Conservation (phyloP, 2,329 filamentous ascomycete genomes). For the Monilinia vaccinii-corymbosi region DNA sequence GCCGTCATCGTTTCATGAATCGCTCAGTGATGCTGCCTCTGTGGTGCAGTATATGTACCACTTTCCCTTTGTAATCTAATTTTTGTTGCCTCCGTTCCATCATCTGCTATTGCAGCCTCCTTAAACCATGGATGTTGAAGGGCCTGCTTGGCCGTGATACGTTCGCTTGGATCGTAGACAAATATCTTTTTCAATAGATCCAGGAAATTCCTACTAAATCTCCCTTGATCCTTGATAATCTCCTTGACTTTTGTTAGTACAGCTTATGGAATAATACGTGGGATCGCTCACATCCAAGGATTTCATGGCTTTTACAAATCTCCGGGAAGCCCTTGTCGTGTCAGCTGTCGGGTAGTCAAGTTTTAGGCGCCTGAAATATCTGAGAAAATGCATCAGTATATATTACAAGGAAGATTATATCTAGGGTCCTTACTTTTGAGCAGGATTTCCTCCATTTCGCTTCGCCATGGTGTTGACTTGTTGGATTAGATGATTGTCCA, state of each 20-base stretch:
- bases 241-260: slow-evolving; percentile 39
- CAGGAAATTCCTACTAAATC: slow-evolving; percentile 53
- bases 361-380: slow-evolving; percentile 57
- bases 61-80: slow-evolving; percentile 37
- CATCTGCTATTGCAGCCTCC: slow-evolving; percentile 52
- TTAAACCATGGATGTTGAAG: slow-evolving; percentile 61
- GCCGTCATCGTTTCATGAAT: slow-evolving; percentile 27
- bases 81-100: slow-evolving; percentile 59
- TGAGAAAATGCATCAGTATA: slow-evolving; percentile 32
- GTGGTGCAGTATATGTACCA: slow-evolving; percentile 13
- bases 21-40: slow-evolving; percentile 22
- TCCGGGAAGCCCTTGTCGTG: slow-evolving; percentile 53
- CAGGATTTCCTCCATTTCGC: slow-evolving; percentile 48
- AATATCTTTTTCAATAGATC: slow-evolving; percentile 59
- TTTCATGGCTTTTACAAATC: slow-evolving; percentile 68
- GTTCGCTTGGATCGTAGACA: slow-evolving; percentile 55
- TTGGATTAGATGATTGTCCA: slow-evolving; percentile 50
- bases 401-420: not conserved
- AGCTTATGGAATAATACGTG: not conserved
- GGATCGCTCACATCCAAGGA: slow-evolving; percentile 44
- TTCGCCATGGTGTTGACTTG: slow-evolving; percentile 47
- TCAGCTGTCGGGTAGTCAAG: slow-evolving; percentile 57
- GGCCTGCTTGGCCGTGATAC: slow-evolving; percentile 58
- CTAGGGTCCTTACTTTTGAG: slow-evolving; percentile 49
- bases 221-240: slow-evolving; percentile 51